These are phyloP conservation scores for Aspergillus texensis DNA, from an alignment of 2,329 filamentous ascomycete species.

Conservation along the genomic window DNA sequence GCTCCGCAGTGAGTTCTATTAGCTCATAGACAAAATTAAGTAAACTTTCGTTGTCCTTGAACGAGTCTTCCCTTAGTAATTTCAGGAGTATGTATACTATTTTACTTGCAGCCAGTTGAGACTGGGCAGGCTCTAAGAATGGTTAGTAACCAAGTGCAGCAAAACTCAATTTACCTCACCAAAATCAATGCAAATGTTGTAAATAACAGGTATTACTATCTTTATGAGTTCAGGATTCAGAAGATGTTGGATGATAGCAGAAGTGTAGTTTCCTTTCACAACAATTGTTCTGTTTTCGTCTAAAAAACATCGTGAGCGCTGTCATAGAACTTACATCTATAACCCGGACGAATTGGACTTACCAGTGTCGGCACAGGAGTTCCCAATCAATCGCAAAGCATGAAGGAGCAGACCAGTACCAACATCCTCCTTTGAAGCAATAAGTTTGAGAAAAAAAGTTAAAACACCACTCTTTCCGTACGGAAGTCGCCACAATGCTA, in stretches of 20 bases:
- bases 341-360: slow-evolving; percentile 7
- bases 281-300: slow-evolving; percentile 47
- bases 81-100: slow-evolving; percentile 41
- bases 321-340: not conserved
- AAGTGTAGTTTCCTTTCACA: slow-evolving; percentile 42
- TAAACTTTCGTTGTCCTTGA: slow-evolving; percentile 36
- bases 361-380: slow-evolving; percentile 51
- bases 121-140: slow-evolving; percentile 41
- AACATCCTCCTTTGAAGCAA: slow-evolving; percentile 34
- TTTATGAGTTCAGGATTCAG: slow-evolving; percentile 38
- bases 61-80: slow-evolving; percentile 35
- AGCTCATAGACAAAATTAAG: slow-evolving; percentile 44
- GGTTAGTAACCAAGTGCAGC: slow-evolving; percentile 20
- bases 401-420: slow-evolving; percentile 40
- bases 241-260: slow-evolving; percentile 40
- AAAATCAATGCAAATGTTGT: slow-evolving; percentile 50
- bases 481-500: slow-evolving; percentile 43
- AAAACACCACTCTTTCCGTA: slow-evolving; percentile 45
- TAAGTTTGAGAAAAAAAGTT: slow-evolving; percentile 44
- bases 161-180: slow-evolving; percentile 30
- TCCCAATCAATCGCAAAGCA: slow-evolving; percentile 47
- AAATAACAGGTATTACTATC: slow-evolving; percentile 47
- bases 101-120: slow-evolving; percentile 39
- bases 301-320: slow-evolving; percentile 19
- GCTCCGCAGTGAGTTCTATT: slow-evolving; percentile 42